Conservation (phyloP, 352 stramenopile genomes). For the Phytopythium vexans region DNA sequence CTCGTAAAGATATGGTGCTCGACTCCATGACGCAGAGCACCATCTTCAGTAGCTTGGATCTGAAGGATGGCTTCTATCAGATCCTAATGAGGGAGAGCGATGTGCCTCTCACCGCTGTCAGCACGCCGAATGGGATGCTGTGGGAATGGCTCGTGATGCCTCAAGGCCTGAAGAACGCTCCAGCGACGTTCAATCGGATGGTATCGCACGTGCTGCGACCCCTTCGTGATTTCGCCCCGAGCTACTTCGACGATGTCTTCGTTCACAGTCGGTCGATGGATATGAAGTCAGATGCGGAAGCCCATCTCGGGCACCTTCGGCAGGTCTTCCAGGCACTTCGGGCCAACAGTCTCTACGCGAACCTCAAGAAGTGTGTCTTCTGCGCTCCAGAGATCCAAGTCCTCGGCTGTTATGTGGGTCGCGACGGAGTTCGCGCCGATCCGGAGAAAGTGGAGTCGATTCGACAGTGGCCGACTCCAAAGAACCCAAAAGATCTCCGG, state of each 20-base stretch:
- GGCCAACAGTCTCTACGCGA: constrained; percentile 8
- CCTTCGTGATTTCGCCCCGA: constrained; percentile 10
- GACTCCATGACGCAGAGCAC: no score
- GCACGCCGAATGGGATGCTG: no score
- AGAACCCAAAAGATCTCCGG: constrained; percentile 5
- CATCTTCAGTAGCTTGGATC: no score
- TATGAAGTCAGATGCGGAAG: neutral
- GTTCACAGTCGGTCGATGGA: constrained; percentile 6
- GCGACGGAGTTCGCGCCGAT: constrained; percentile 5
- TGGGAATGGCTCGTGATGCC: constrained; percentile 16
- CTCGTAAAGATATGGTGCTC: no score
- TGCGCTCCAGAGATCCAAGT: constrained; percentile 11
- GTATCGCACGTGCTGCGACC: constrained; percentile 7
- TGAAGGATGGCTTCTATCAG: no score
- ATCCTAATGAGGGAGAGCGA: no score
- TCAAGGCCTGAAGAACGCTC: no score
- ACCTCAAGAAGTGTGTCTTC: constrained; percentile 17
- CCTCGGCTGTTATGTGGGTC: constrained; percentile 15
- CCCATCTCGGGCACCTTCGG: constrained; percentile 3
- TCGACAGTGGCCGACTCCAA: neutral
- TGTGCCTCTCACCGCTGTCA: no score
- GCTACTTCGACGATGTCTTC: constrained; percentile 32
- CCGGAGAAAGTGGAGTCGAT: constrained; percentile 10
- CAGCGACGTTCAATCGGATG: constrained; percentile 16
- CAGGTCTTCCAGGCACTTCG: constrained; percentile 8